Conservation (phyloP, 768 basidiomycete species). For the Gloeopeniophorella convolvens region DNA sequence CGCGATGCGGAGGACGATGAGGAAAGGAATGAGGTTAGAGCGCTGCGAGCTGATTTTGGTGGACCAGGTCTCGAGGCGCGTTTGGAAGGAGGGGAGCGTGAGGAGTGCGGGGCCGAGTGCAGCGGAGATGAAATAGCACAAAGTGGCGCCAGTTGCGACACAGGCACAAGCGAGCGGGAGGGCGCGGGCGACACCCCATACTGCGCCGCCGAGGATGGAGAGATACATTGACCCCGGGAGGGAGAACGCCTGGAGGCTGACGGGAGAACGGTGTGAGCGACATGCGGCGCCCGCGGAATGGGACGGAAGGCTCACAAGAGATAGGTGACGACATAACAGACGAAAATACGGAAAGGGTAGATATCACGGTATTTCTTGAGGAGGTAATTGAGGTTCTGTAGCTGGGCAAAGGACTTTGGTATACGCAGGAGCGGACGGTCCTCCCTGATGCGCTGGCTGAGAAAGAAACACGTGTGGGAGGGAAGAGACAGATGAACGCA, state of each 20-base stretch:
- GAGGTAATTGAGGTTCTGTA: constrained; percentile 78
- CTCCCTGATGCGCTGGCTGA: constrained; percentile 39
- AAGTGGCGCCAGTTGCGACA: constrained; percentile 82
- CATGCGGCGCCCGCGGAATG: constrained; percentile 3
- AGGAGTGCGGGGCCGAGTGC: constrained; percentile 90
- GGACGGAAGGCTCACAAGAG: constrained; percentile 69
- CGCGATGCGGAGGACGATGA: constrained; percentile 91
- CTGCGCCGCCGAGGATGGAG: constrained; percentile 91
- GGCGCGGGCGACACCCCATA: constrained; percentile 85
- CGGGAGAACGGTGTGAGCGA: constrained; percentile 7
- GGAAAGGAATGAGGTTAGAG: constrained; percentile 83
- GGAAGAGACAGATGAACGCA: constrained; percentile 34
- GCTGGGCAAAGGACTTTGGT: constrained; percentile 81
- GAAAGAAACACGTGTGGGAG: constrained; percentile 8
- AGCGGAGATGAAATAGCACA: constrained; percentile 90
- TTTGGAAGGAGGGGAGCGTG: constrained; percentile 79
- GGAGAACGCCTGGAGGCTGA: constrained; percentile 93
- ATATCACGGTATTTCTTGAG: constrained; percentile 90
- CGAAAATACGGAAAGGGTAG: constrained; percentile 76
- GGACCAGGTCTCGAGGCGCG: constrained; percentile 75
- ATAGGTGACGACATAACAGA: constrained; percentile 86
- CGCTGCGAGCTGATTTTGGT: constrained; percentile 71
- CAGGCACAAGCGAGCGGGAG: constrained; percentile 88
- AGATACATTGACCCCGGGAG: constrained; percentile 98
- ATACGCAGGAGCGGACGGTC: constrained; percentile 75